phyloP scores from a whole-genome alignment of 768 basidiomycete genomes.

The Fomitopsis serialis region DNA sequence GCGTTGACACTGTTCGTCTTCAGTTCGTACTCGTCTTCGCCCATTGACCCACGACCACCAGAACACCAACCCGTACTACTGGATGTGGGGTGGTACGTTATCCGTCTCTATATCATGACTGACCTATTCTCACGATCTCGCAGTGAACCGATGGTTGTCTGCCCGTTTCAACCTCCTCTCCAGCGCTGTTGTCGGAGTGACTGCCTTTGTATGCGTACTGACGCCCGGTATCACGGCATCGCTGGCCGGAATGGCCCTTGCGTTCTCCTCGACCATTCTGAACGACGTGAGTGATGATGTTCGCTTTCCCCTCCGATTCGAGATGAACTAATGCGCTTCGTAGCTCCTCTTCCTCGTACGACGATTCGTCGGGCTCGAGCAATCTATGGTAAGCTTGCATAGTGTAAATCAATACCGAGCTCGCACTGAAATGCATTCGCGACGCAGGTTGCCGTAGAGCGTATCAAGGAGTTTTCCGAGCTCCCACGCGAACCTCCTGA shows the following conservation, averaged over 20 bases:
- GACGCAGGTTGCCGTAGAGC: conserved; percentile 76
- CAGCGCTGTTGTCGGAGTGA: conserved; percentile 64
- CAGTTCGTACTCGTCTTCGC: not conserved
- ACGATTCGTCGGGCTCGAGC: conserved; percentile 83
- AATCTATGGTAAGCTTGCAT: conserved; percentile 85
- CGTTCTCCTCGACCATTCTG: conserved; percentile 76
- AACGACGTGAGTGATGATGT: conserved; percentile 58
- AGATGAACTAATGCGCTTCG: conserved; percentile 8
- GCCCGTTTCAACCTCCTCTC: conserved; percentile 84
- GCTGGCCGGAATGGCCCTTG: conserved; percentile 79
- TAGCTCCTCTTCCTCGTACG: conserved; percentile 62
- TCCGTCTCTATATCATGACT: not conserved
- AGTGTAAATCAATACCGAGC: not conserved
- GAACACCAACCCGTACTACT: conserved; percentile 75
- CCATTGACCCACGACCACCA: conserved; percentile 16
- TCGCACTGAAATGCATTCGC: not conserved
- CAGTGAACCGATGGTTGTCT: conserved; percentile 89
- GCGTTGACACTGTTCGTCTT: conserved; percentile 66
- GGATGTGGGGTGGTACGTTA: conserved; percentile 80
- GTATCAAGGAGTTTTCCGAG: conserved; percentile 89
- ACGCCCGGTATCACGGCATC: conserved; percentile 74
- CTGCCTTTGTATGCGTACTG: conserved; percentile 59
- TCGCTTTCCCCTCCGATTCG: no score
- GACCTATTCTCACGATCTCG: conserved; percentile 2
- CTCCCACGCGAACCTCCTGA: conserved; percentile 74